Evolutionary conservation across 805 yeast genomes (phyloP).

Genomic region (Ogataea methanolica): DNA sequence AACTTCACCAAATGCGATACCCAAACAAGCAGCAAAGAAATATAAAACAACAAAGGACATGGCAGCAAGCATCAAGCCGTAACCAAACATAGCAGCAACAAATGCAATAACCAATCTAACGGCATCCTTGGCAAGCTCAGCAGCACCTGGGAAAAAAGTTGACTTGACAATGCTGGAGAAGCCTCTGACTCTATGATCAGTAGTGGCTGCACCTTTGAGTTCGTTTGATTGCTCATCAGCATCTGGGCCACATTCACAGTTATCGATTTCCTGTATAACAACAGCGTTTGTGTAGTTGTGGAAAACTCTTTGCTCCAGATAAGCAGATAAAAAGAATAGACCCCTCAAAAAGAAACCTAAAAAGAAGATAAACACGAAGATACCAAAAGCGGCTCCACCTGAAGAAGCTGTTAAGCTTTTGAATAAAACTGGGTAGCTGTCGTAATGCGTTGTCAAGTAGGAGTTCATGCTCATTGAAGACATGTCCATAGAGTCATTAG

Average conservation of each 20-base stretch:
- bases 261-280: slow-evolving; percentile 25
- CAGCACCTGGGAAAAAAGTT: slow-evolving; percentile 31
- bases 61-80: slow-evolving; percentile 72
- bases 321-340: slow-evolving; percentile 52
- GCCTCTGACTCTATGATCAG: neutral
- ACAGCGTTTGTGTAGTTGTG: slow-evolving; percentile 33
- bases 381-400: slow-evolving; percentile 68
- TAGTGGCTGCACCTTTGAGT: slow-evolving; percentile 9
- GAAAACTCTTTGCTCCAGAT: slow-evolving; percentile 66
- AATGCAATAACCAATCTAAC: slow-evolving; percentile 54
- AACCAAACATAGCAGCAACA: slow-evolving; percentile 60
- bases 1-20: slow-evolving; percentile 66
- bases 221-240: slow-evolving; percentile 13
- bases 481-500: slow-evolving; percentile 24
- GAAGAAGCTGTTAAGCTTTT: slow-evolving; percentile 45
- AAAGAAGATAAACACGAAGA: slow-evolving; percentile 57
- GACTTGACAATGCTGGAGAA: slow-evolving; percentile 17
- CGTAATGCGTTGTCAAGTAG: slow-evolving; percentile 47
- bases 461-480: slow-evolving; percentile 43
- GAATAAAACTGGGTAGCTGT: slow-evolving; percentile 61
- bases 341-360: slow-evolving; percentile 58
- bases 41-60: slow-evolving; percentile 67
- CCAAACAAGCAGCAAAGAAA: slow-evolving; percentile 69
- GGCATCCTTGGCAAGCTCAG: slow-evolving; percentile 44
- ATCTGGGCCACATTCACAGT: slow-evolving; percentile 33